Percentiles rank a stretch among this genome's conserved stretches.
These are phyloP conservation scores for Trifolium fragiferum DNA, from an alignment of 306 rosid species.

Conservation along the genomic window DNA sequence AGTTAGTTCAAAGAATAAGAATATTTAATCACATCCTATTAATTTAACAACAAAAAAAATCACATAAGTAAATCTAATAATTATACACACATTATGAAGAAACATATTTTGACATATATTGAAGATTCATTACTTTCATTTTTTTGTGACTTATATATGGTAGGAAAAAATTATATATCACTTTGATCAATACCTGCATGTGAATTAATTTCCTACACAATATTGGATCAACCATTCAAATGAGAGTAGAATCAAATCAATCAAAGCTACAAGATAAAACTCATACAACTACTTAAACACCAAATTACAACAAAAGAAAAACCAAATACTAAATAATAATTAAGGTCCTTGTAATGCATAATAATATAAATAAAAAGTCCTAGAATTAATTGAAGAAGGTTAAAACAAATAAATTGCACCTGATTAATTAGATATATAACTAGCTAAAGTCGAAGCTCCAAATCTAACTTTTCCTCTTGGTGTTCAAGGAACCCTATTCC, in stretches of 20 bases:
- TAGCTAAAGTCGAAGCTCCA: slow-evolving; percentile 80
- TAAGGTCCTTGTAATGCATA: slow-evolving; percentile 33
- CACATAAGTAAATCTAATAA: too few relatives aligned
- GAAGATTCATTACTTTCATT: slow-evolving; percentile 16
- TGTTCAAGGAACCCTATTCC: slow-evolving; percentile 59
- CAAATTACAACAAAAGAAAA: slow-evolving; percentile 31
- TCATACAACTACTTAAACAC: slow-evolving; percentile 31
- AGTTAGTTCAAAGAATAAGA: too few relatives aligned
- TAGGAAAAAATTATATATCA: slow-evolving; percentile 11
- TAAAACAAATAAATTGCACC: slow-evolving; percentile 38
- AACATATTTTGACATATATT: neutral
- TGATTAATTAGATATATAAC: slow-evolving; percentile 27
- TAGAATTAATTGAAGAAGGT: slow-evolving; percentile 42
- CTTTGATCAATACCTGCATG: neutral
- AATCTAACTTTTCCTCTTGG: slow-evolving; percentile 67
- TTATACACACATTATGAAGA: neutral
- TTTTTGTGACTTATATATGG: neutral
- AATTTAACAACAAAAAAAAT: too few relatives aligned
- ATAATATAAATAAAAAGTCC: slow-evolving; percentile 12
- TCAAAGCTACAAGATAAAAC: neutral
- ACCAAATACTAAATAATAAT: slow-evolving; percentile 3
- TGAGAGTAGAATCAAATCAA: slow-evolving; percentile 17
- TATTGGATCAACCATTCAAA: slow-evolving; percentile 34
- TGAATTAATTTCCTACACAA: slow-evolving; percentile 11
- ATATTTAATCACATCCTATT: too few relatives aligned